Evolutionary conservation across 768 basidiomycete genomes (phyloP), one percentile per base, ranked within the genome.

Genomic region (Phanerochaete sordida): DNA sequence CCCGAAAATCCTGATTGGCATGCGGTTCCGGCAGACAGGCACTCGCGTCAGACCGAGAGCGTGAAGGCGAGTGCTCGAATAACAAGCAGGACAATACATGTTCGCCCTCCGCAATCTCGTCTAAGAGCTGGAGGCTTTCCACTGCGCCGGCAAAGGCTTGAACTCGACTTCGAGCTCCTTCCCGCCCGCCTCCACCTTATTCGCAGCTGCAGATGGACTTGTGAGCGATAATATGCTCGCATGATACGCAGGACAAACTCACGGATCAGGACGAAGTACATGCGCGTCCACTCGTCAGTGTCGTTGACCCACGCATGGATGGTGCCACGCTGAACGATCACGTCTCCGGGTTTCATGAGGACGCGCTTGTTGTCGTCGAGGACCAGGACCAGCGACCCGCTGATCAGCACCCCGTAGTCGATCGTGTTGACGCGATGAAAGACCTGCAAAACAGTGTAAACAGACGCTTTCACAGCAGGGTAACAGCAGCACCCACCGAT

Each of bases 251-350:
- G 7, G 26, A 51, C 24, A 16, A 9, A 44, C 60, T 47, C 47
- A 69, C 68, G 64, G 1, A 72, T 55, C 50, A 63, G 49, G 13
- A 68, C 63, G 27, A 63, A 68, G 30, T 68, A 68, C 31, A 69
- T 65, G n/a, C 68, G 56, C 31, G 62, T 58, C 70, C 70, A 71
- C 48, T 70, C 66, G 1, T 55, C 55, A 0, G 63, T 63, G 28
- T 71, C 70, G 39, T 70, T 69, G 28, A 61, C 59, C 70, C 70
- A 72, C 0, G 54, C 33, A 52, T 71, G 69, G 50, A 65, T 61
- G 4, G 69, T 69, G 0, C 67, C 67, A 16, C 68, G 67, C 57
- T 70, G 71, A 26, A 69, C 56, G 27, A 67, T 30, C 21, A 65
- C 62, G 39, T 72, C 66, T 0, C 68, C 69, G 47, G 63, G 64